A percentile compares a stretch with the other conserved stretches of the same genome.
These are phyloP conservation scores for Arbutus unedo DNA, from an alignment of 148 eudicot species.

Conservation along the genomic window DNA sequence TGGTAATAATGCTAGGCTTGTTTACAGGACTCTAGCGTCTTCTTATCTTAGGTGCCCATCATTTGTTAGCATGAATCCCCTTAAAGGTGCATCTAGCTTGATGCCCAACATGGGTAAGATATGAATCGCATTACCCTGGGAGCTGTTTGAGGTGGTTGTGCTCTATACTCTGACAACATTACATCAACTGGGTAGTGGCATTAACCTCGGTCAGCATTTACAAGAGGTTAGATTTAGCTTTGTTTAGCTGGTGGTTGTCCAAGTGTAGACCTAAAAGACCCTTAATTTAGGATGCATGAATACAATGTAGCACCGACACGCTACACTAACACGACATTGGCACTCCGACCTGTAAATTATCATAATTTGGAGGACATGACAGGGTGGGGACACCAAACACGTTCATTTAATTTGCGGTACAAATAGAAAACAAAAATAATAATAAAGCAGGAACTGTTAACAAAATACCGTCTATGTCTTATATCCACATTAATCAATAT, in stretches of 20 bases:
- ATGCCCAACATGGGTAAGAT: background rate
- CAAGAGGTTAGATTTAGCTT: background rate
- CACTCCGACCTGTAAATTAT: background rate
- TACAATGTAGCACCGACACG: background rate
- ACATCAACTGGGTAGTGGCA: background rate
- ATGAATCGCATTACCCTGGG: background rate
- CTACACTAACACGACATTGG: background rate
- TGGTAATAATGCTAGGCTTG: background rate
- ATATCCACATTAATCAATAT: background rate
- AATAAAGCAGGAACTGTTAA: background rate
- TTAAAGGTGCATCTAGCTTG: background rate
- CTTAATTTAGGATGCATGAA: background rate
- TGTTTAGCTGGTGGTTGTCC: background rate
- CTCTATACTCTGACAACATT: background rate
- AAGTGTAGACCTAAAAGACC: background rate
- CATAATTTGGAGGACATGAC: background rate
- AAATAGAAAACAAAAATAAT: background rate
- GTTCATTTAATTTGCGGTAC: background rate
- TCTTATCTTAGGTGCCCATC: background rate
- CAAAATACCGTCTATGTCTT: background rate
- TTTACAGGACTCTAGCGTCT: background rate
- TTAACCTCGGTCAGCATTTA: background rate
- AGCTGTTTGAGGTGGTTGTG: background rate
- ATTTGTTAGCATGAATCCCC: background rate
- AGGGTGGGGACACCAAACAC: background rate